Evolutionary conservation across 1,139 yeast species (phyloP).

Genomic region (Hyphopichia pseudoburtonii): DNA sequence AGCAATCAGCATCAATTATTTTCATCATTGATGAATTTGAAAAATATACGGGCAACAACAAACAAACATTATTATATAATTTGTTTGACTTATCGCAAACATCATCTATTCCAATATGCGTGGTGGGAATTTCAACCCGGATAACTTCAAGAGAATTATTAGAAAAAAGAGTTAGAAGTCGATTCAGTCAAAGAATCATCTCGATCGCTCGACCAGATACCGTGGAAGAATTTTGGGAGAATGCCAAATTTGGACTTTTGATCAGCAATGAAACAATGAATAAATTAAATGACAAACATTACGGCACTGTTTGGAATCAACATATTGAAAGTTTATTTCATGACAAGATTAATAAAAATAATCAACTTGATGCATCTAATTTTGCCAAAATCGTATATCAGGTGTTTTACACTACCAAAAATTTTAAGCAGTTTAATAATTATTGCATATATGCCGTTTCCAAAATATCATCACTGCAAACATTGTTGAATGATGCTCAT

Average conservation of each 20-base stretch:
- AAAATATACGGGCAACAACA: conserved; percentile 63
- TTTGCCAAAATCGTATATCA: conserved; percentile 29
- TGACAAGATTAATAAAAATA: not conserved
- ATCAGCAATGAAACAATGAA: conserved; percentile 19
- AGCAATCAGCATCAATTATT: conserved; percentile 48
- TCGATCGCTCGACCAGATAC: conserved; percentile 52
- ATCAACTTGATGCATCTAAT: conserved; percentile 8
- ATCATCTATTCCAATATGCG: conserved; percentile 73
- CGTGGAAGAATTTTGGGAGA: conserved; percentile 44
- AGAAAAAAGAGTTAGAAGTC: conserved; percentile 87
- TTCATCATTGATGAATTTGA: conserved; percentile 87
- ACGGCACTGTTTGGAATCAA: conserved; percentile 52
- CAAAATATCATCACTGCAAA: conserved; percentile 20
- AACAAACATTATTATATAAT: conserved; percentile 84
- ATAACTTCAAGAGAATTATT: conserved; percentile 74
- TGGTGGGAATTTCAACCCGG: conserved; percentile 77
- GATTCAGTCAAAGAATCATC: conserved; percentile 81
- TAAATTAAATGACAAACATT: conserved; percentile 17
- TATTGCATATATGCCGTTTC: conserved; percentile 49
- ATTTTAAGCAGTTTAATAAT: conserved; percentile 55
- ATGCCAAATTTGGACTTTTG: conserved; percentile 27
- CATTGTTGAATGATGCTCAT: conserved; percentile 33
- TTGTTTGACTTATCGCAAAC: conserved; percentile 82
- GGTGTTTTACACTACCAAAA: conserved; percentile 61
- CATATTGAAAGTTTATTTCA: conserved; percentile 30